Evolutionary conservation across 2,329 filamentous ascomycete genomes (phyloP).

Genomic region (Apiospora sp.): DNA sequence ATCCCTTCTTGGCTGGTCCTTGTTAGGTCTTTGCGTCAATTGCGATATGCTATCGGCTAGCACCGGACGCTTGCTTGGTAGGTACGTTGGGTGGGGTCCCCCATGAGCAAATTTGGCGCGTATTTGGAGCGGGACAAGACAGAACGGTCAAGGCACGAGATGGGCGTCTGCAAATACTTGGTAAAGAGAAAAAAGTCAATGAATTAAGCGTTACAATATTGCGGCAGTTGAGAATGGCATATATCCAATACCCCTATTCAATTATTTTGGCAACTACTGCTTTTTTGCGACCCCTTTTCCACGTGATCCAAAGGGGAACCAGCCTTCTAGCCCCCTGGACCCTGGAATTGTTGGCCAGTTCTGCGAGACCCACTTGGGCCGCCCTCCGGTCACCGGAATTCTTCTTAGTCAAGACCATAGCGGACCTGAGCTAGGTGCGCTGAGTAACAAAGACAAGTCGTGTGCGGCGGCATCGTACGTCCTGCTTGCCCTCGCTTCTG

Average conservation of each 20-base stretch:
- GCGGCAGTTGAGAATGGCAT: background rate
- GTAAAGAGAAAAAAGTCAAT: background rate
- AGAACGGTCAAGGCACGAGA: background rate
- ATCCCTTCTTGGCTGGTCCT: constrained; percentile 5
- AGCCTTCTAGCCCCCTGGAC: background rate
- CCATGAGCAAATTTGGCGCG: constrained; percentile 1
- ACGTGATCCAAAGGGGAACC: background rate
- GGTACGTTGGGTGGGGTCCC: background rate
- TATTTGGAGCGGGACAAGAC: background rate
- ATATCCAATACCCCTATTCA: background rate
- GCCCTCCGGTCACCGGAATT: constrained; percentile 6
- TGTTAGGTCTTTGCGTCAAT: constrained; percentile 2
- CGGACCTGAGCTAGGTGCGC: background rate
- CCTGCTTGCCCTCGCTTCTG: background rate
- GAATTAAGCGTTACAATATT: background rate
- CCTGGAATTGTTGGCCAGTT: background rate
- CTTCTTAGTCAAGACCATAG: constrained; percentile 8
- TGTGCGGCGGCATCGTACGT: background rate
- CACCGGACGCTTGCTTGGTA: constrained; percentile 9
- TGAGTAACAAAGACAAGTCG: background rate
- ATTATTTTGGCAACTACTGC: background rate
- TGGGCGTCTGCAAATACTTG: background rate
- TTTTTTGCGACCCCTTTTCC: background rate
- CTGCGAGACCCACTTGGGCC: background rate
- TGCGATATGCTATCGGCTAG: constrained; percentile 2